A percentile compares a stretch with the other conserved stretches of the same genome.
These are phyloP conservation scores for Zygotorulaspora sp. DNA, from an alignment of 805 yeast species.

Conservation along the genomic window DNA sequence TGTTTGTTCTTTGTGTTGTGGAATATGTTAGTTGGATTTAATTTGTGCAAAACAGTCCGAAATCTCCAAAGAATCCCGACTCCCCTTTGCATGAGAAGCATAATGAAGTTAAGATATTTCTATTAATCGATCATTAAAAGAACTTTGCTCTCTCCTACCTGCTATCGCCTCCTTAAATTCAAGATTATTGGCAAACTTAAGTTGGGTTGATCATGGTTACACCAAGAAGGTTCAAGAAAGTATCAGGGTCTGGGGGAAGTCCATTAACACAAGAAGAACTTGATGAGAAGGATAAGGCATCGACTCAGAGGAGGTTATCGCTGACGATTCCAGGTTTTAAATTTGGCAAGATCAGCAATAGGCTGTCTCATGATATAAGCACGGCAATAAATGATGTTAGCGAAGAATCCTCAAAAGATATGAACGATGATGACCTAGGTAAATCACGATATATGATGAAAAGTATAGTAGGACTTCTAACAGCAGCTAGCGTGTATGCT, in stretches of 20 bases:
- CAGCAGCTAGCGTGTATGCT: conserved; percentile 54
- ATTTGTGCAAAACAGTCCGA: too few species aligned
- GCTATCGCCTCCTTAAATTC: too few species aligned
- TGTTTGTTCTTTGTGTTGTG: too few species aligned
- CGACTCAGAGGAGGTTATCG: conserved; percentile 4
- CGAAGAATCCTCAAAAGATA: conserved; percentile 9
- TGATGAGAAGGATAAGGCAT: neutral
- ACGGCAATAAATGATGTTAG: conserved; percentile 1
- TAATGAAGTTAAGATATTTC: too few species aligned
- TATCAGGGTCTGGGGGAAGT: neutral
- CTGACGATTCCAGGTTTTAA: conserved; percentile 5
- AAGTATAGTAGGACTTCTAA: conserved; percentile 50
- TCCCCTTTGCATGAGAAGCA: too few species aligned
- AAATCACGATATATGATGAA: conserved; percentile 43
- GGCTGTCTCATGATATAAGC: neutral
- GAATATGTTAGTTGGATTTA: too few species aligned
- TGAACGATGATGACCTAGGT: conserved; percentile 29
- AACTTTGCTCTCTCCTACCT: too few species aligned
- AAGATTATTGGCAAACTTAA: too few species aligned
- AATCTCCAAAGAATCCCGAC: too few species aligned
- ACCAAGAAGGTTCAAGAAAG: neutral
- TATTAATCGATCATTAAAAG: too few species aligned
- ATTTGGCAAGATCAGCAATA: conserved; percentile 1
- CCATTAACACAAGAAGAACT: neutral
- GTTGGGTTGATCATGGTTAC: too few species aligned